Conservation (phyloP, 805 yeast species). For the Pichia gijzeniarum region DNA sequence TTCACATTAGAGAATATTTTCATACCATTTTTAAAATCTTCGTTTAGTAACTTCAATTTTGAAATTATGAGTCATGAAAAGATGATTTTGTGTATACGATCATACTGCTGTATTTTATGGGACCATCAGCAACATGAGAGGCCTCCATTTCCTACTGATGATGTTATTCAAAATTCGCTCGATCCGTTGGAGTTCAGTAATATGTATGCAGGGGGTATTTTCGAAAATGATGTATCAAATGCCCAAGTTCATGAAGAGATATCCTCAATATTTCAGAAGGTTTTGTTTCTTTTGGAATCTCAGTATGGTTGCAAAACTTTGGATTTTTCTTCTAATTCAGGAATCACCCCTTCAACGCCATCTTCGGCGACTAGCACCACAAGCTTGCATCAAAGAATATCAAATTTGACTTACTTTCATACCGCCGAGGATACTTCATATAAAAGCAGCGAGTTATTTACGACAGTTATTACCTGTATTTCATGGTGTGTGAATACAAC, state of each 20-base stretch:
- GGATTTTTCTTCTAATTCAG: constrained; percentile 9
- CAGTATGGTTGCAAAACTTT: constrained; percentile 41
- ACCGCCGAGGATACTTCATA: constrained; percentile 25
- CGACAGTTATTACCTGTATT: constrained; percentile 60
- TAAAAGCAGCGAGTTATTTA: constrained; percentile 53
- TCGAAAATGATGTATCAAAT: constrained; percentile 40
- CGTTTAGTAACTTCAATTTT: constrained; percentile 50
- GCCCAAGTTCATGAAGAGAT: constrained; percentile 64
- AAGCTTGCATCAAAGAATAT: constrained; percentile 31
- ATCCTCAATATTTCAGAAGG: constrained; percentile 46
- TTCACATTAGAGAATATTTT: constrained; percentile 74
- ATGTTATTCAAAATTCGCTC: constrained; percentile 31
- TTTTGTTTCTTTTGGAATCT: constrained; percentile 55
- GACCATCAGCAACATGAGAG: constrained; percentile 50
- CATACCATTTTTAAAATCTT: constrained; percentile 56
- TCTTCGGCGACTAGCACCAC: constrained; percentile 18
- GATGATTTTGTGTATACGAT: constrained; percentile 57
- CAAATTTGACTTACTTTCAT: constrained; percentile 34
- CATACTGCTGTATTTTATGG: constrained; percentile 65
- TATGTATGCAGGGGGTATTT: constrained; percentile 32
- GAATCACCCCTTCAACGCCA: constrained; percentile 16
- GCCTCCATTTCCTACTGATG: constrained; percentile 71
- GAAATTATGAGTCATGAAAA: constrained; percentile 69
- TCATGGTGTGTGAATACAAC: constrained; percentile 57
- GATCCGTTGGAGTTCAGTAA: constrained; percentile 31